Evolutionary conservation across 163 green algal genomes (phyloP).

Genomic region (Scenedesmus sp.): DNA sequence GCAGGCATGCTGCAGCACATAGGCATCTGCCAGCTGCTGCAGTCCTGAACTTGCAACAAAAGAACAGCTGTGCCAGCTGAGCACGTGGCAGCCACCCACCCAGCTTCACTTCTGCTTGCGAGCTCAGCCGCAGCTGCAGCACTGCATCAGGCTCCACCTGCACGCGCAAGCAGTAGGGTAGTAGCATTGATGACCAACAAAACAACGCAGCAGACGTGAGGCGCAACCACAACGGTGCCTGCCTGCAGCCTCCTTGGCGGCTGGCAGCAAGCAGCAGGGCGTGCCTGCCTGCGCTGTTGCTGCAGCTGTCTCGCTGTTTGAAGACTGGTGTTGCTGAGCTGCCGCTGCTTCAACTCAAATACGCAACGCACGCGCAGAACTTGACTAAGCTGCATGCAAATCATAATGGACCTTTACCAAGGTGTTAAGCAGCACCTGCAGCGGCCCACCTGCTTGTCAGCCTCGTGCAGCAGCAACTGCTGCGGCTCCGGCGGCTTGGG

Average conservation of each 20-base stretch:
- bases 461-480: not conserved
- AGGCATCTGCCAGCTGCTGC: not conserved
- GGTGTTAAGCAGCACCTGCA: too few relatives aligned
- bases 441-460: conserved; percentile 8
- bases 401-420: too few relatives aligned
- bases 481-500: conserved; percentile 28
- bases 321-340: not conserved
- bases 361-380: not conserved
- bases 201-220: not conserved
- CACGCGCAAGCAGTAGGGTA: not conserved
- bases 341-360: not conserved
- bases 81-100: not conserved
- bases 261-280: not conserved
- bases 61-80: not conserved
- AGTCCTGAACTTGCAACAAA: too few relatives aligned
- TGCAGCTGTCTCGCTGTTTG: not conserved
- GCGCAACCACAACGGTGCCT: not conserved
- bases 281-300: not conserved
- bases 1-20: not conserved
- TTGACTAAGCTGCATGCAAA: too few relatives aligned
- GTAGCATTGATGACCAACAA: not conserved
- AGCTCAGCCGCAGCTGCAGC: not conserved
- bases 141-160: conserved; percentile 39
- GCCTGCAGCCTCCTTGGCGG: not conserved
- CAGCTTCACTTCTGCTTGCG: conserved; percentile 22